These are phyloP conservation scores for Collybia mongolica DNA, from an alignment of 768 basidiomycete species.

Conservation along the genomic window DNA sequence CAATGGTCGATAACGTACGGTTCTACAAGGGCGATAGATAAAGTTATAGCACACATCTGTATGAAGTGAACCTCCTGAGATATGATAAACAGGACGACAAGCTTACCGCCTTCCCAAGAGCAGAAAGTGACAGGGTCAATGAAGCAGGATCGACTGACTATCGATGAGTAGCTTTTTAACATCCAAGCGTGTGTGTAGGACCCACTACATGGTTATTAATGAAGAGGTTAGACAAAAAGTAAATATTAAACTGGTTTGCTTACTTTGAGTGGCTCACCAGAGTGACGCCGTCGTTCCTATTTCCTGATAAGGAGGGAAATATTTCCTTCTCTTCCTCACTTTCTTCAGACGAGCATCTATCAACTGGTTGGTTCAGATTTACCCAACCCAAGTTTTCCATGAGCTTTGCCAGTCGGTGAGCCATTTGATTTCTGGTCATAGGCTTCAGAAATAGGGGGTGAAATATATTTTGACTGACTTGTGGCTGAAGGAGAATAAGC, in stretches of 20 bases:
- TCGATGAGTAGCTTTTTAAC: slow-evolving; percentile 70
- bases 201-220: slow-evolving; percentile 41
- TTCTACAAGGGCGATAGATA: slow-evolving; percentile 68
- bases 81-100: not conserved
- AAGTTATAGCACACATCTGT: slow-evolving; percentile 91
- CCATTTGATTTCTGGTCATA: slow-evolving; percentile 59
- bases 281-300: slow-evolving; percentile 56
- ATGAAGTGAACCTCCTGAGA: not conserved
- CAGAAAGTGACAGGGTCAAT: slow-evolving; percentile 91
- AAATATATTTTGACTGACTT: slow-evolving; percentile 85
- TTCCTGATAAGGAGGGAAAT: slow-evolving; percentile 14
- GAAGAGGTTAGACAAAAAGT: not conserved
- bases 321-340: slow-evolving; percentile 22
- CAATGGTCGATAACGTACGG: slow-evolving; percentile 38
- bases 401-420: slow-evolving; percentile 53
- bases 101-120: slow-evolving; percentile 88
- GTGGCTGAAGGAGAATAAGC: slow-evolving; percentile 75
- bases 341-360: slow-evolving; percentile 14
- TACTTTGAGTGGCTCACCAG: slow-evolving; percentile 90
- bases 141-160: slow-evolving; percentile 79
- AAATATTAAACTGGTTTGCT: slow-evolving; percentile 17
- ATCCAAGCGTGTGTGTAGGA: slow-evolving; percentile 89
- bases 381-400: slow-evolving; percentile 69
- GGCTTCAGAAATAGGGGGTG: slow-evolving; percentile 73
- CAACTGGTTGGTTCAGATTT: slow-evolving; percentile 12